These are phyloP conservation scores for Veloboletus limbatus DNA, from an alignment of 1,284 basidiomycete genomes.

Conservation along the genomic window DNA sequence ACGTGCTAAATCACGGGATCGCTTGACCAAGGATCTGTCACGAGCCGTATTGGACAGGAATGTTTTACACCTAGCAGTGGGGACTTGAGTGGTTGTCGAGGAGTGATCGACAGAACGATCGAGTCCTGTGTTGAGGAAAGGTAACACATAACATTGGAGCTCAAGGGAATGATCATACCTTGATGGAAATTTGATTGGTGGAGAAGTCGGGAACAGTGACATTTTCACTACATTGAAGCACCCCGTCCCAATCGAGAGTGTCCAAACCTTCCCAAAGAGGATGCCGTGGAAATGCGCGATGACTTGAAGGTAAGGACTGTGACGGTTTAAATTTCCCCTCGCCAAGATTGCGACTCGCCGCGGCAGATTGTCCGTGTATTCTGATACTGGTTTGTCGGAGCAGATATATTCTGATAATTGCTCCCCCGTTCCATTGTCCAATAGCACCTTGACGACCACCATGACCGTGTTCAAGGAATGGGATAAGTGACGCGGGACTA, in stretches of 20 bases:
- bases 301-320: conserved; percentile 1
- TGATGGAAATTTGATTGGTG: conserved; percentile 24
- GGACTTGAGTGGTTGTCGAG: conserved; percentile 28
- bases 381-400: conserved; percentile 18
- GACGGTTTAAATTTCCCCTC: conserved; percentile 24
- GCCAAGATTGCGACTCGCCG: conserved; percentile 13
- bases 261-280: conserved; percentile 18
- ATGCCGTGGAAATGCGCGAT: conserved; percentile 3
- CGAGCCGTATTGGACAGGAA: conserved; percentile 22
- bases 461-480: conserved; percentile 25
- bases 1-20: conserved; percentile 4
- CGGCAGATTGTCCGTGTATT: conserved; percentile 17
- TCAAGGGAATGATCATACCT: conserved; percentile 13
- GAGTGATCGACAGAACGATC: conserved; percentile 27
- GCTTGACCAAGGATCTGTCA: conserved; percentile 31
- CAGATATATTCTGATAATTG: conserved; percentile 25
- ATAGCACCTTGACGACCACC: background rate
- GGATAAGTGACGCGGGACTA: conserved; percentile 24
- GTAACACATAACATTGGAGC: background rate
- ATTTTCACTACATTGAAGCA: conserved; percentile 21
- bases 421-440: conserved; percentile 5
- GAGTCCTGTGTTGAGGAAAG: conserved; percentile 23
- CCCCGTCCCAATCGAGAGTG: conserved; percentile 33
- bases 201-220: conserved; percentile 19
- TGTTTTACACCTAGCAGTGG: conserved; percentile 26